These are phyloP conservation scores for Talaromyces marneffei DNA, from an alignment of 2,329 filamentous ascomycete species.

Conservation along the genomic window DNA sequence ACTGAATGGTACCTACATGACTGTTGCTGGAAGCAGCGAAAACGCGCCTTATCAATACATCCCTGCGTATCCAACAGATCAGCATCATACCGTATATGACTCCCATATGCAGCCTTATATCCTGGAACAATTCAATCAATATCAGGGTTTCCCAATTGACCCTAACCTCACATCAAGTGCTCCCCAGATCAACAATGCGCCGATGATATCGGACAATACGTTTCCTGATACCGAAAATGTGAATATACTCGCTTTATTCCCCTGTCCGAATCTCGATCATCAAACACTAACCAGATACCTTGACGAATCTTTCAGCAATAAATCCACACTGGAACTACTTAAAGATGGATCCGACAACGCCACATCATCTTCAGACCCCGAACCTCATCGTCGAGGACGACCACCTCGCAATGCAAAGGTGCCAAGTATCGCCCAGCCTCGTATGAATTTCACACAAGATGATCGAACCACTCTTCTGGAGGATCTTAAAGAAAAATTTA, in stretches of 20 bases:
- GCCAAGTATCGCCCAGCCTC: not conserved
- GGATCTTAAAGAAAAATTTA: constrained; percentile 10
- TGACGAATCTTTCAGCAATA: not conserved
- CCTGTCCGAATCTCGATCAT: constrained; percentile 3
- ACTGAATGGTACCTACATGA: constrained; percentile 5
- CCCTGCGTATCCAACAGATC: constrained; percentile 8
- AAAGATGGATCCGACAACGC: not conserved
- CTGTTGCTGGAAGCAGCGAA: not conserved
- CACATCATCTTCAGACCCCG: not conserved
- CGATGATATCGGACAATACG: not conserved
- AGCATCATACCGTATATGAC: constrained; percentile 9
- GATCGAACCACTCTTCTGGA: constrained; percentile 14
- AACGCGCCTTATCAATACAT: constrained; percentile 2
- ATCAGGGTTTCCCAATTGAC: constrained; percentile 15
- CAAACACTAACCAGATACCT: constrained; percentile 6
- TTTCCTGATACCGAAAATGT: constrained; percentile 8
- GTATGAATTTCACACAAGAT: constrained; percentile 15
- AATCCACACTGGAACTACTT: not conserved
- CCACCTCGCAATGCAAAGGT: constrained; percentile 5
- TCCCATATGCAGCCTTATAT: constrained; percentile 5
- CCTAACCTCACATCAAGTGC: constrained; percentile 10
- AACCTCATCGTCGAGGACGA: constrained; percentile 4
- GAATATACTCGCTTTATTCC: constrained; percentile 14
- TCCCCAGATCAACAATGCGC: not conserved
- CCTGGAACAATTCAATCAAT: constrained; percentile 7